Conservation (phyloP, 441 rosid genomes). For the Isatis lusitanica region DNA sequence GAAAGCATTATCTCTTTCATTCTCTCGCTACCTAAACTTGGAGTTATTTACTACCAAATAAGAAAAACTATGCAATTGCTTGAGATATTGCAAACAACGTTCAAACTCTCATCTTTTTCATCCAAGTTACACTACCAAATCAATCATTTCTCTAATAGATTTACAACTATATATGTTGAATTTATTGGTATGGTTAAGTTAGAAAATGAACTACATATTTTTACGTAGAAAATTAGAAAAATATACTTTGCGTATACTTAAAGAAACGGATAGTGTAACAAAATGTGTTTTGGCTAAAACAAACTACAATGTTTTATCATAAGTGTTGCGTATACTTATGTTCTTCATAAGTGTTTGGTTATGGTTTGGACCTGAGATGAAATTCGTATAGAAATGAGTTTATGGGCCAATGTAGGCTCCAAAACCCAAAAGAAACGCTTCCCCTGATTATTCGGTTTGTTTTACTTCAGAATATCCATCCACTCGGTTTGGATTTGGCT, state of each 20-base stretch:
- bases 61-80: neutral
- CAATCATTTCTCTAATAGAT: neutral
- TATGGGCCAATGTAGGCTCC: neutral
- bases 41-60: neutral
- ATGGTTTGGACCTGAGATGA: slow-evolving; percentile 13
- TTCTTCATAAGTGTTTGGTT: neutral
- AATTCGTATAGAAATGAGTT: neutral
- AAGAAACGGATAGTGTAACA: slow-evolving; percentile 1
- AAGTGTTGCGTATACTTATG: no score
- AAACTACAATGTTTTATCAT: neutral
- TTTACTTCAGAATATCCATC: neutral
- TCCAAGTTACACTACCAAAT: neutral
- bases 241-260: neutral
- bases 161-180: neutral
- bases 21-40: slow-evolving; percentile 12
- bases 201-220: neutral
- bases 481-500: neutral
- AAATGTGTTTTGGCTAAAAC: slow-evolving; percentile 8
- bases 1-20: slow-evolving; percentile 23
- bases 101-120: neutral
- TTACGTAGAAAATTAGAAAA: neutral
- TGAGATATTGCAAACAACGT: slow-evolving; percentile 7
- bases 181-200: neutral
- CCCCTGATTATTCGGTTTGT: neutral
- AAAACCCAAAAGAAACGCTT: neutral